Base-by-base conservation (phyloP, 768 basidiomycete species). In the Pisolithus albus region DNA sequence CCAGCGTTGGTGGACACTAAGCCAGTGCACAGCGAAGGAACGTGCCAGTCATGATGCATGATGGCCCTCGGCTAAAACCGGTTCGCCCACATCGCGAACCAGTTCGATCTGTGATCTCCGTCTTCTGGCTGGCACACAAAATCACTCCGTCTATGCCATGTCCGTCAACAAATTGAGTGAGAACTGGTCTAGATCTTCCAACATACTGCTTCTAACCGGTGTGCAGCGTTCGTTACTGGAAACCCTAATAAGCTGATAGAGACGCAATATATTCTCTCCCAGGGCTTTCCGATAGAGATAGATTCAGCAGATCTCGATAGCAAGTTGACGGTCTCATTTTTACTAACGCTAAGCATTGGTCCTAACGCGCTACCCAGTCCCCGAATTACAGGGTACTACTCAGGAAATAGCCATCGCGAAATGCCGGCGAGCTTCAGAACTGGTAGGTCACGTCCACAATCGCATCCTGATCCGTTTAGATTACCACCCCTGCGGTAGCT, bases 301-400 rank as follows among this genome's bases (percentile, higher is more conserved):
- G 83, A 85, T 48, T 86, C 88, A 2, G 78, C 78, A 61, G 82
- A 79, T 56, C 75, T 98, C 16, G 90, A 96, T 57, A 80, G 93
- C 86, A 66, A 67, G 86, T 73, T 32, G 50, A 18, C 57, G 34
- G 51, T 50, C 49, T 32, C 44, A 15, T 41, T 49, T 38, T 49
- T 38, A 18, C 5, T 1, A 41, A 23, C 16, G 11, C 34, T n/a
- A 7, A 5, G 47, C 36, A 38, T 5, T 18, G 41, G 18, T 36
- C 28, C 26, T 59, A 23, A 57, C 47, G 44, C 32, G 16, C 7
- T 38, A 40, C 37, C 46, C 34, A 97, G 94, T 96, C 28, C 91
- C 92, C 2, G 95, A 99, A 67, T 72, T 98, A 4, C 95, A 99
- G 67, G 95, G 95, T 18, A 86, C 86, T 5, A 97, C 93, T 0